These are phyloP conservation scores for Berkeleyomyces basicola DNA, from an alignment of 2,329 filamentous ascomycete species.

Conservation along the genomic window DNA sequence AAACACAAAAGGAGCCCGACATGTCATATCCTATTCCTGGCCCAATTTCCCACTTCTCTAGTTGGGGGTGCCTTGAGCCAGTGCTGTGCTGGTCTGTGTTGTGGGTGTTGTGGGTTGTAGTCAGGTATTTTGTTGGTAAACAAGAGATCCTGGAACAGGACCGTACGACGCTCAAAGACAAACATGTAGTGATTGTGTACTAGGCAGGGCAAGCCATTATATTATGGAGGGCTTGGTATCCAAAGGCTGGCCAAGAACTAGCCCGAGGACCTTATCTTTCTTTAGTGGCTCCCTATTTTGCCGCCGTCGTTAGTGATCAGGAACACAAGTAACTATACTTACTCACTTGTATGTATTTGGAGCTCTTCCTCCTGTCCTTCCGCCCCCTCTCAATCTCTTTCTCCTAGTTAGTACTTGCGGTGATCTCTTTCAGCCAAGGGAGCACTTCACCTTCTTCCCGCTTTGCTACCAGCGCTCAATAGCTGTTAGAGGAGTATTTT, in stretches of 20 bases:
- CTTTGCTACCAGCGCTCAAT: neutral
- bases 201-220: no score
- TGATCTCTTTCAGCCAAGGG: neutral
- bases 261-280: no score
- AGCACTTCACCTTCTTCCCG: neutral
- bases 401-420: neutral
- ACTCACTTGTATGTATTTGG: no score
- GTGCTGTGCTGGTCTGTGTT: neutral
- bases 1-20: neutral
- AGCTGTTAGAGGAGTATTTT: neutral
- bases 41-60: neutral
- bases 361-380: neutral
- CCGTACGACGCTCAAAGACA: neutral
- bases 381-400: neutral
- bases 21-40: neutral
- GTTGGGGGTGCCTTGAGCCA: neutral
- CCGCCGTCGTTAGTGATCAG: no score
- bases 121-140: neutral
- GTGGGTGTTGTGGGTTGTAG: neutral
- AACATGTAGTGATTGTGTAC: neutral
- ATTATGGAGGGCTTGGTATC: no score
- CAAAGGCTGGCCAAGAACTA: no score
- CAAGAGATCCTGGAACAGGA: neutral
- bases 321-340: no score
- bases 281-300: no score